Evolutionary conservation across 768 basidiomycete species (phyloP), one percentile per base, ranked within the genome.

Genomic region (Dendrothele bispora): DNA sequence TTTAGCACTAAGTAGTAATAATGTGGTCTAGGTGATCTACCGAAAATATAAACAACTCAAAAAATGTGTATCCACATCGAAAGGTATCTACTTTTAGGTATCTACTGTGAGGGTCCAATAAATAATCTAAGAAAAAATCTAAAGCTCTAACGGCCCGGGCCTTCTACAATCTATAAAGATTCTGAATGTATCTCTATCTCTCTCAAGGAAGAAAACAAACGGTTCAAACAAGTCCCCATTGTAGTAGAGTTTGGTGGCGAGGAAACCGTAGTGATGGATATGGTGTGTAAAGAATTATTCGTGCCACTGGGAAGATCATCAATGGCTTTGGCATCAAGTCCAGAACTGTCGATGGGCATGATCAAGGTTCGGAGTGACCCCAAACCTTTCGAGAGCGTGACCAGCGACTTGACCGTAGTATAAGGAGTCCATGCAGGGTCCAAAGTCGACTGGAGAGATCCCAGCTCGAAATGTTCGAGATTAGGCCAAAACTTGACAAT

Each of bases 401-500:
- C 39, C 34, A 74, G 55, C 7, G 64, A 61, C 17, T 54, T 61
- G 1, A 59, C 49, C 1, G 68, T 69, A 25, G 67, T 51, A 11
- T 56, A 55, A 12, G 58, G 55, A n/a, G 42, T 49, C 38, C 51
- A 46, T 26, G 36, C 21, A 6, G 34, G 49, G 40, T 67, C 61
- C 11, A 59, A 55, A 4, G 59, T 62, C n/a, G n/a, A n/a, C 20
- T 57, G 56, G 4, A 55, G 43, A 2, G 59, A 55, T 1, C 74
- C 74, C 10, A 80, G 48, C 47, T 78, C 69, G 26, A 80, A 68
- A 38, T 66, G 61, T 7, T 64, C 57, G 5, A 80, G 64, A 32
- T 56, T 48, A 14, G 77, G 78, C 78, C 78, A 78, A 68, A 71
- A 76, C 6, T 50, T 59, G 15, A 65, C 51, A 32, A 80, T 55